phyloP scores from a whole-genome alignment of 2,329 filamentous ascomycete species.

The Chrysoporthe austroafricana region DNA sequence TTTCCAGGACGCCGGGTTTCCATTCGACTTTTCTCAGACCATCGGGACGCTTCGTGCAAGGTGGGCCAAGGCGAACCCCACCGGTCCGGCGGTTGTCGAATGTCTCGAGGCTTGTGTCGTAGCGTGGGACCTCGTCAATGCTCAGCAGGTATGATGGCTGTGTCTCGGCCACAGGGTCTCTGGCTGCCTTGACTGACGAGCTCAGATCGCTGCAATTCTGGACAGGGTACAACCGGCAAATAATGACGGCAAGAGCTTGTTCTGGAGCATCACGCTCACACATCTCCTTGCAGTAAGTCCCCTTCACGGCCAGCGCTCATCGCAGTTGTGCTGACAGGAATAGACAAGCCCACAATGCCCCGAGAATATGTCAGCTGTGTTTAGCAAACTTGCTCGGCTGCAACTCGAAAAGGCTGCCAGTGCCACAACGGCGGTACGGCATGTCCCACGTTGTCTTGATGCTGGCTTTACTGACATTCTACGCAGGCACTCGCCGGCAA shows the following conservation, averaged over 20 bases:
- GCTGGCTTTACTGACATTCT: neutral
- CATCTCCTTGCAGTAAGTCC: constrained; percentile 55
- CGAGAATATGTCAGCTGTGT: constrained; percentile 54
- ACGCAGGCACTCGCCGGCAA: constrained; percentile 14
- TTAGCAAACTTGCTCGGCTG: constrained; percentile 54
- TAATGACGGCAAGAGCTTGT: constrained; percentile 52
- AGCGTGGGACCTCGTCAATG: constrained; percentile 59
- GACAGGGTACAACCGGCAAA: constrained; percentile 55
- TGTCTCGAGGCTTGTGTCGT: constrained; percentile 58
- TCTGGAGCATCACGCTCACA: constrained; percentile 59
- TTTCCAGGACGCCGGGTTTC: constrained; percentile 37
- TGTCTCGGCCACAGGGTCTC: neutral
- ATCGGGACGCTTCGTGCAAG: constrained; percentile 55
- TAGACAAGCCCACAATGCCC: constrained; percentile 53
- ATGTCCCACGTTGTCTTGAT: no score
- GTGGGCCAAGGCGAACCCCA: constrained; percentile 57
- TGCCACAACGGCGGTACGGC: constrained; percentile 46
- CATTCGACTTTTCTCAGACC: constrained; percentile 48
- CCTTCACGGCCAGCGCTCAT: no score
- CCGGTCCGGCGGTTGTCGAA: constrained; percentile 44
- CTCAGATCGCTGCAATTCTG: constrained; percentile 57
- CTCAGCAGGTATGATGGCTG: constrained; percentile 53
- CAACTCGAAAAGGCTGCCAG: constrained; percentile 56
- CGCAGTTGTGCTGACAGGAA: constrained; percentile 30
- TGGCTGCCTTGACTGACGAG: constrained; percentile 3